Evolutionary conservation across 2,329 filamentous ascomycete genomes (phyloP), one percentile per base, ranked within the genome.

Genomic region (Hypoxylon sp.): DNA sequence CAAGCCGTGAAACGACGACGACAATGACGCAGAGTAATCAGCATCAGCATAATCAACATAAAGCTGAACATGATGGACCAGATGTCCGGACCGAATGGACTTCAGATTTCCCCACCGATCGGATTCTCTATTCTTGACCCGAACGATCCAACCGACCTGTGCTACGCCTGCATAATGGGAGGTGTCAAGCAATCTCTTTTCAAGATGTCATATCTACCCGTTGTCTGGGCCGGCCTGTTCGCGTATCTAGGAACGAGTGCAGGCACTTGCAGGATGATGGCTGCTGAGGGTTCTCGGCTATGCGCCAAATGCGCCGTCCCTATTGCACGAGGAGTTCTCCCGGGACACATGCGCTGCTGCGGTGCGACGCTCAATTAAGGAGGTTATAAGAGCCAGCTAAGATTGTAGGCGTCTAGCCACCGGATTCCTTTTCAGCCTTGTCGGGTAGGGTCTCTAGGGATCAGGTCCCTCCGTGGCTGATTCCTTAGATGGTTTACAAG

Each of bases 291-390:
- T 57, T 59, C 62, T 62, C 59, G 68, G 70, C 63, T 70, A 70
- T 72, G 67, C 64, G 68, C 62, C 58, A 55, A 68, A 64, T 65
- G 50, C 52, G 54, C 59, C 56, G 41, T 65, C 55, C 62, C 61
- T 63, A 59, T 67, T 66, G 70, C 68, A 71, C 62, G 67, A 68
- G 69, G 68, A 71, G 61, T 72, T 71, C 69, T 70, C 67, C 71
- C 70, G 67, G 64, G 62, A 32, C 32, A 20, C 65, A 70, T 70
- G 62, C 59, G 63, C 65, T 41, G 67, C 66, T 72, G 69, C 67
- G 68, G 69, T 73, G 65, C 64, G 61, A 72, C 70, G 59, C 63
- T 67, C 57, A 53, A 68, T 68, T 65, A 53, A 64, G 62, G 66
- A 64, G 63, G 57, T 55, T 58, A 54, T 53, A 44, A 47, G 39